phyloP scores from a whole-genome alignment of 164 flowering plant genomes.

The Buxus sempervirens region DNA sequence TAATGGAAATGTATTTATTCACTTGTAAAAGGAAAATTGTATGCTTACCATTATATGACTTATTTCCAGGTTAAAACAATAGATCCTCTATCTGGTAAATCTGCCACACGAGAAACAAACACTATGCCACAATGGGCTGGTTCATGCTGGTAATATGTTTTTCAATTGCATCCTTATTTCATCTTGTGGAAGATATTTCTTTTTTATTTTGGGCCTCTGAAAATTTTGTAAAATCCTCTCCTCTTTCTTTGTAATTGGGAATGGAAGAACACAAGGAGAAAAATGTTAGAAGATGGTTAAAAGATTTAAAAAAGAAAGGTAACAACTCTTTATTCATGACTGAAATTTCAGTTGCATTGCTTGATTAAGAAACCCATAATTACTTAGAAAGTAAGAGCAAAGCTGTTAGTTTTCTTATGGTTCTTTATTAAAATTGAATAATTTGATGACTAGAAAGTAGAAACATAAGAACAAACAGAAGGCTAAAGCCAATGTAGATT shows the following conservation, averaged over 20 bases:
- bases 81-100: constrained; percentile 61
- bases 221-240: not conserved
- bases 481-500: not conserved
- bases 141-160: constrained; percentile 91
- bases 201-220: not conserved
- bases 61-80: constrained; percentile 58
- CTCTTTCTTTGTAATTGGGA: not conserved
- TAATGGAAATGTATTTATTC: no score
- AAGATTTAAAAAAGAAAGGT: not conserved
- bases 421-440: not conserved
- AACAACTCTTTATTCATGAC: no score
- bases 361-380: not conserved
- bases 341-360: not conserved
- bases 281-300: not conserved
- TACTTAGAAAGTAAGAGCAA: no score
- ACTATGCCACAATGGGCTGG: constrained; percentile 98
- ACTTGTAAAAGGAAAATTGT: no score
- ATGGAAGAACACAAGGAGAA: not conserved
- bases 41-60: not conserved
- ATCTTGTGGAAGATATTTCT: not conserved
- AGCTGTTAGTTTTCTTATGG: not conserved
- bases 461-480: not conserved
- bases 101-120: constrained; percentile 52
- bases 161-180: not conserved
- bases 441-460: not conserved